Evolutionary conservation across 176 grass and related monocot genomes (phyloP), one percentile per base, ranked within the genome.

Genomic region (Aegilops bicornis): DNA sequence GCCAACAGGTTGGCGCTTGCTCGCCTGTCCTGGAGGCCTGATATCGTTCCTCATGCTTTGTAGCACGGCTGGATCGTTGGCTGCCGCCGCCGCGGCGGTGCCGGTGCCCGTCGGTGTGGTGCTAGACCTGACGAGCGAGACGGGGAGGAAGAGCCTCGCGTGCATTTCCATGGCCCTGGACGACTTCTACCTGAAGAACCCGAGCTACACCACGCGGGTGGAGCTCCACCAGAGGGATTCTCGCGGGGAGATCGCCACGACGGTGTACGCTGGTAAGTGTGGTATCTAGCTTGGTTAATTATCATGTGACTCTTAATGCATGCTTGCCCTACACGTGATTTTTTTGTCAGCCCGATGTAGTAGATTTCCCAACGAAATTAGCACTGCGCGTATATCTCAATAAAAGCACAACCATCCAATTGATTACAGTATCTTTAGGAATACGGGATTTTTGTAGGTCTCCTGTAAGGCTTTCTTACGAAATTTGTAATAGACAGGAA

Each of bases 91-190:
- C 67, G 6, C 47, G n/a, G 10, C 80, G 36, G 58, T 31, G 64
- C 6, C 63, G 4, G 54, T 93, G 32, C 62, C 64, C 8, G 91
- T 90, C 67, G 91, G 91, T 54, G 82, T 93, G 12, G 69, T 93
- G 37, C 70, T 90, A 22, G 56, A 86, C 85, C 17, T 83, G 16
- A 23, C 17, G 31, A 72, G 81, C 36, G 31, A 24, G 39, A 9
- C 7, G 4, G 91, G 88, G 47, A 90, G 69, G 83, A 79, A 50
- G 77, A 67, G 54, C 82, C 70, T 60, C 48, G 79, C 85, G 2
- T 72, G 77, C 81, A 63, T 93, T 62, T 64, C 29, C 48, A 88
- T 88, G 88, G 80, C 88, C 10, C 10, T 88, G 35, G 85, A 90
- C 3, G 88, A 88, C 50, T 93, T 93, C 78, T 42, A 86, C 22